These are phyloP conservation scores for Terana coerulea DNA, from an alignment of 768 basidiomycete species.

Conservation along the genomic window DNA sequence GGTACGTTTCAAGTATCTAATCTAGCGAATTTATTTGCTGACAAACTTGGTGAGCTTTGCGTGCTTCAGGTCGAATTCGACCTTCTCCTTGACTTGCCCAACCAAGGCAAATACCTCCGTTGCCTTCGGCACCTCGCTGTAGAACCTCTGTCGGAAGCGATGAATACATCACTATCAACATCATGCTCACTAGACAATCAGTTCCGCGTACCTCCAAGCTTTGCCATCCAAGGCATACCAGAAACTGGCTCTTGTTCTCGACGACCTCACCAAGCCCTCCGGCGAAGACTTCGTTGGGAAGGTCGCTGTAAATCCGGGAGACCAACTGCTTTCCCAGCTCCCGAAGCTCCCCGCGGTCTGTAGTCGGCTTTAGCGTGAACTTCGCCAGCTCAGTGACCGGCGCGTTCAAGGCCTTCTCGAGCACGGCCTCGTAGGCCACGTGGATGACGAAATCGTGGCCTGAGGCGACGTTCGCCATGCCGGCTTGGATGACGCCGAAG, in stretches of 20 bases:
- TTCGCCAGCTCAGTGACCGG: neutral
- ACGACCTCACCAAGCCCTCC: neutral
- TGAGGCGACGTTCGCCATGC: neutral
- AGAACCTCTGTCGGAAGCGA: too few relatives aligned
- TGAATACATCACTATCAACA: too few relatives aligned
- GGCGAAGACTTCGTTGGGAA: neutral
- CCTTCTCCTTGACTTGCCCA: too few relatives aligned
- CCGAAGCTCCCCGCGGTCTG: neutral
- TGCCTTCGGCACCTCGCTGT: too few relatives aligned
- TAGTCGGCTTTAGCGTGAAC: neutral
- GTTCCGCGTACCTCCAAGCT: neutral
- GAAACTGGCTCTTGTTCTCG: neutral
- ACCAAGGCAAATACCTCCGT: too few relatives aligned
- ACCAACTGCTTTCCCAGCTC: neutral
- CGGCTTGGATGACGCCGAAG: neutral
- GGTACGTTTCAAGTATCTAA: too few relatives aligned
- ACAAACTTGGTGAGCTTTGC: neutral
- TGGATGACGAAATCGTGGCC: neutral
- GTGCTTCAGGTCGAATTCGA: conserved; percentile 1
- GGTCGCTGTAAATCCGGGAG: neutral
- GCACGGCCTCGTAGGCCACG: neutral
- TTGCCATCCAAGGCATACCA: neutral
- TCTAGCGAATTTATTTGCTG: too few relatives aligned
- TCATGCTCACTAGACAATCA: too few relatives aligned
- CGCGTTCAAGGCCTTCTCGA: too few relatives aligned